phyloP scores from a whole-genome alignment of 2,329 filamentous ascomycete genomes.

The Clarireedia hainanense region DNA sequence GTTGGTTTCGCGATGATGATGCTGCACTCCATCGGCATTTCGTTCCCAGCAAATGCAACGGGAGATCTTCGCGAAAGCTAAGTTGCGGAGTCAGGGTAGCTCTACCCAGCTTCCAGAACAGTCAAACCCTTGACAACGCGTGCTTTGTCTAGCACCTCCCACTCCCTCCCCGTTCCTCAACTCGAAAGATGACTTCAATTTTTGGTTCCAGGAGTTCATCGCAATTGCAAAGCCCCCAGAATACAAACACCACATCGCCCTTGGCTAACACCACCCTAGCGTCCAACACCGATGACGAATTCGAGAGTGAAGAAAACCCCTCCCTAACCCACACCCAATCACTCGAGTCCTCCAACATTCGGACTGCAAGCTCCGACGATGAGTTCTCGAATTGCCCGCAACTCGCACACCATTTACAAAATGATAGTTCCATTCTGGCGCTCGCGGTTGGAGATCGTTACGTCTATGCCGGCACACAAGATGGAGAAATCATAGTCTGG shows the following conservation, averaged over 20 bases:
- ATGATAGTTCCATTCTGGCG: slow-evolving; percentile 73
- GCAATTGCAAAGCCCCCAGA: neutral
- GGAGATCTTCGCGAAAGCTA: too few relatives aligned
- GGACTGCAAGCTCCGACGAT: slow-evolving; percentile 13
- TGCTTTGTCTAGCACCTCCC: neutral
- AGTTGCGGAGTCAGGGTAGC: too few relatives aligned
- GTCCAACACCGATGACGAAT: neutral
- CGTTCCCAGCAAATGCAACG: too few relatives aligned
- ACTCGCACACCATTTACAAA: slow-evolving; percentile 65
- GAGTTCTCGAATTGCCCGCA: slow-evolving; percentile 38
- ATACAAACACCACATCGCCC: neutral
- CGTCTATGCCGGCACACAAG: slow-evolving; percentile 88
- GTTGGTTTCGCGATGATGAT: too few relatives aligned
- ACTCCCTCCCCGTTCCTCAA: neutral
- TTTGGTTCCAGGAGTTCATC: neutral
- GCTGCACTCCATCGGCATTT: too few relatives aligned
- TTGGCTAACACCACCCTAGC: neutral
- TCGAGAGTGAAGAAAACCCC: neutral
- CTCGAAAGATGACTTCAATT: slow-evolving; percentile 7
- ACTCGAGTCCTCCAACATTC: neutral
- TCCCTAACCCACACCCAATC: neutral
- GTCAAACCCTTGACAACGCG: neutral
- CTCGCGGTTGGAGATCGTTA: slow-evolving; percentile 72
- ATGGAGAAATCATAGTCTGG: slow-evolving; percentile 89
- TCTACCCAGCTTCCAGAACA: neutral